A percentile compares a stretch with the other conserved stretches of the same genome.
Conservation (phyloP, 1,139 yeast species). For the Spencermartinsiella ligniputridi region DNA sequence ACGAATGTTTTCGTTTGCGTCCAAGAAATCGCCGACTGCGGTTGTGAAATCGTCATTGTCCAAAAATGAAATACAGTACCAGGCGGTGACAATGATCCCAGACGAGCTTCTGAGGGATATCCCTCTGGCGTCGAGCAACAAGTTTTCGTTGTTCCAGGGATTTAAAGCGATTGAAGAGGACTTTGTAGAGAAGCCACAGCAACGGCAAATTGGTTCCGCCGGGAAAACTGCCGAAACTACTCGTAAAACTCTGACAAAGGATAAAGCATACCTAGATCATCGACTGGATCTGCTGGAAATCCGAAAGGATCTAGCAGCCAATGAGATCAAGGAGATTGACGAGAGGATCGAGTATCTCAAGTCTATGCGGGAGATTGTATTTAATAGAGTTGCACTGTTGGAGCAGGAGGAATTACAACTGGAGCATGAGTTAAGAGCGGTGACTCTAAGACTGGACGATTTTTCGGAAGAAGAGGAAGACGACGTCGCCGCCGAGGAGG, state of each 20-base stretch:
- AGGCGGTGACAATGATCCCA: slow-evolving; percentile 45
- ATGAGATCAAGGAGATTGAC: slow-evolving; percentile 61
- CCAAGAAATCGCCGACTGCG: slow-evolving; percentile 40
- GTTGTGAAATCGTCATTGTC: slow-evolving; percentile 32
- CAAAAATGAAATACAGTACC: slow-evolving; percentile 27
- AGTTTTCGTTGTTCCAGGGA: slow-evolving; percentile 60
- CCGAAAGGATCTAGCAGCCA: slow-evolving; percentile 58
- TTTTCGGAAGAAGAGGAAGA: slow-evolving; percentile 18
- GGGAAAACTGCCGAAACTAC: slow-evolving; percentile 8
- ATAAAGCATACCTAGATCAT: slow-evolving; percentile 40
- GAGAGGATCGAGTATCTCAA: slow-evolving; percentile 48
- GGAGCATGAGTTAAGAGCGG: slow-evolving; percentile 43
- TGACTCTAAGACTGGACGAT: slow-evolving; percentile 30
- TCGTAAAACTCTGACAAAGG: slow-evolving; percentile 33
- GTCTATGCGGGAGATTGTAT: slow-evolving; percentile 46
- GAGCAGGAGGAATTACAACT: slow-evolving; percentile 55
- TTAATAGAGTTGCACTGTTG: slow-evolving; percentile 52
- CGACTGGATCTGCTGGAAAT: slow-evolving; percentile 54
- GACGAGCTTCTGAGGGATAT: slow-evolving; percentile 53
- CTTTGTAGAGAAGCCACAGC: slow-evolving; percentile 27
- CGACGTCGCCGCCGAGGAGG: slow-evolving; percentile 11
- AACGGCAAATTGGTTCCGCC: slow-evolving; percentile 1
- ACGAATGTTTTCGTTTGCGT: slow-evolving; percentile 34
- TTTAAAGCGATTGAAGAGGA: slow-evolving; percentile 48
- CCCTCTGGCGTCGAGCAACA: slow-evolving; percentile 34